phyloP scores from a whole-genome alignment of 345 rosid genomes.

The Corymbia maculata region DNA sequence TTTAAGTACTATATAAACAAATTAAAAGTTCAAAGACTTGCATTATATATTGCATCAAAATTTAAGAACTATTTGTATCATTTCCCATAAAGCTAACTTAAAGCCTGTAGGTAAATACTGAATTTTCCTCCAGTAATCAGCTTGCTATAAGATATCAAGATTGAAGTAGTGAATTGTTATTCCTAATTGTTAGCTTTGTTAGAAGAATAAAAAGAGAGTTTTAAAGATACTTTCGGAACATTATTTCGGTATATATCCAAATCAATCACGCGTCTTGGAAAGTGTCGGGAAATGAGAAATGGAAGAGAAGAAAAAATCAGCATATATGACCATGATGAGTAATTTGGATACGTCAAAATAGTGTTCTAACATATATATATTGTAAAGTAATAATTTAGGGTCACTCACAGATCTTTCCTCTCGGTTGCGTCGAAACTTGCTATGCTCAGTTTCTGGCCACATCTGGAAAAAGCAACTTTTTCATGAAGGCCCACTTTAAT shows the following conservation, averaged over 20 bases:
- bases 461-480: not conserved
- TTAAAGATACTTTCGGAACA: not conserved
- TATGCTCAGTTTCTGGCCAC: not conserved
- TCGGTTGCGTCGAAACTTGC: not conserved
- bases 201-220: not conserved
- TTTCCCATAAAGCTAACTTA: too few species aligned
- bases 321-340: not conserved
- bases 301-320: not conserved
- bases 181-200: not conserved
- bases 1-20: too few species aligned
- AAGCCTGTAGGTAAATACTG: too few species aligned
- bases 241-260: not conserved
- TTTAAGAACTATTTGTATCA: too few species aligned
- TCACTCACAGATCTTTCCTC: not conserved
- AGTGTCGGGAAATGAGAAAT: not conserved
- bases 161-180: not conserved
- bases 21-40: too few species aligned
- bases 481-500: too few species aligned
- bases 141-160: not conserved
- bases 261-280: not conserved
- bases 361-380: not conserved
- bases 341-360: not conserved
- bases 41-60: too few species aligned
- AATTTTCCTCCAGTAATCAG: not conserved
- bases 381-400: not conserved